These are phyloP conservation scores for Butyriboletus appendiculatus DNA, from an alignment of 1,284 basidiomycete genomes.

Conservation along the genomic window DNA sequence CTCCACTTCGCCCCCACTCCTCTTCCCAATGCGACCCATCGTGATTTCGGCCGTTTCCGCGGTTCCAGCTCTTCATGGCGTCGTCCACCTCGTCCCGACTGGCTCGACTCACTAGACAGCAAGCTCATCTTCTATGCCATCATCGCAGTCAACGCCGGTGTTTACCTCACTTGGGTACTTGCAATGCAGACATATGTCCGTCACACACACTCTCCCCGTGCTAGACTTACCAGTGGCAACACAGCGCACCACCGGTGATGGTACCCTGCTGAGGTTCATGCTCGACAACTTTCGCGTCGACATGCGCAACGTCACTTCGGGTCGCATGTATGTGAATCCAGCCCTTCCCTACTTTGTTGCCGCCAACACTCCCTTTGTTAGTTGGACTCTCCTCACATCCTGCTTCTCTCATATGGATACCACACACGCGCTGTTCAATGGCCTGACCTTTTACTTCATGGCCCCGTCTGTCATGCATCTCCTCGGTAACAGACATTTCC, in stretches of 20 bases:
- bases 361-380: conserved; percentile 30
- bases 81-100: conserved; percentile 31
- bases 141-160: conserved; percentile 45
- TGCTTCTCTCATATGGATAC: conserved; percentile 72
- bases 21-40: conserved; percentile 26
- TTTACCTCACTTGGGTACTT: conserved; percentile 46
- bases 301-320: conserved; percentile 64
- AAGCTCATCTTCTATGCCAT: conserved; percentile 45
- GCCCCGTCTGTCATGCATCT: conserved; percentile 68
- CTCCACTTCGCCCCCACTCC: conserved; percentile 21
- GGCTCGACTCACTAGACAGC: conserved; percentile 42
- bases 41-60: conserved; percentile 14
- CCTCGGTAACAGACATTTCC: conserved; percentile 71
- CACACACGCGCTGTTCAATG: conserved; percentile 77
- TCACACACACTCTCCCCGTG: conserved; percentile 2
- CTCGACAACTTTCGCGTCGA: conserved; percentile 65
- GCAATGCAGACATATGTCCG: conserved; percentile 42
- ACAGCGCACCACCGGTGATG: conserved; percentile 43
- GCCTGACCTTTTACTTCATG: conserved; percentile 80
- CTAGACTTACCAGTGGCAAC: not conserved
- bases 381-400: conserved; percentile 80
- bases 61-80: conserved; percentile 24
- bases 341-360: conserved; percentile 1
- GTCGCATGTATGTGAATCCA: conserved; percentile 59
- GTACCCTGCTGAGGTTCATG: conserved; percentile 58